Evolutionary conservation across 192 early-diverging fungal species (phyloP).

Genomic region (Obelidium mucronatum): DNA sequence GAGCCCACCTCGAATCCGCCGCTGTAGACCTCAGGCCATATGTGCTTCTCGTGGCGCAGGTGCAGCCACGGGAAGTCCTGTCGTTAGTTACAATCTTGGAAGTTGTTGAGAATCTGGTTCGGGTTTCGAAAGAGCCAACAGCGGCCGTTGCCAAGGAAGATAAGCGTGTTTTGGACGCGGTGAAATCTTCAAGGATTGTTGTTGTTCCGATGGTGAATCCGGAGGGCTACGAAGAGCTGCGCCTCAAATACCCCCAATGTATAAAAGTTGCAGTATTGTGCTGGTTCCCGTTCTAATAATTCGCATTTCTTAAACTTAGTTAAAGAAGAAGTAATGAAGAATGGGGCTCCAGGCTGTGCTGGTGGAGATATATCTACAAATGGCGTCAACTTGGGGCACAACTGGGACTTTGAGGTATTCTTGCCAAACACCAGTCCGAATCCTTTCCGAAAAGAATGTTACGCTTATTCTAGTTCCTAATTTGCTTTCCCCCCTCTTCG

Average conservation of each 20-base stretch:
- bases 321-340: slow-evolving; percentile 30
- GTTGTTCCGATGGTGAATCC: slow-evolving; percentile 40
- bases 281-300: not conserved
- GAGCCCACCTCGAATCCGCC: not conserved
- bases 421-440: too few species aligned
- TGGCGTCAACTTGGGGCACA: slow-evolving; percentile 41
- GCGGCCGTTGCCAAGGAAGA: not conserved
- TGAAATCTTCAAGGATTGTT: not conserved
- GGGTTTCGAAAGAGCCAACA: not conserved
- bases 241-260: slow-evolving; percentile 18
- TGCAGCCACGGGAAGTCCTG: slow-evolving; percentile 33
- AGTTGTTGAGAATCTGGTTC: not conserved
- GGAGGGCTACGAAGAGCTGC: slow-evolving; percentile 37
- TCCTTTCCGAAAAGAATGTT: not conserved
- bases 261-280: not conserved
- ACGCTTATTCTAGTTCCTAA: not conserved
- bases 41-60: slow-evolving; percentile 12
- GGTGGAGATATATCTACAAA: not conserved
- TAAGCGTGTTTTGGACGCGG: not conserved
- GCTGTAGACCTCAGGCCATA: slow-evolving; percentile 23
- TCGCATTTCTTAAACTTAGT: not conserved
- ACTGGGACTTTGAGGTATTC: slow-evolving; percentile 40
- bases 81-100: not conserved
- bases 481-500: not conserved
- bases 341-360: slow-evolving; percentile 15